phyloP scores from a whole-genome alignment of 2,329 filamentous ascomycete species.

The Keithomyces neogunnii region DNA sequence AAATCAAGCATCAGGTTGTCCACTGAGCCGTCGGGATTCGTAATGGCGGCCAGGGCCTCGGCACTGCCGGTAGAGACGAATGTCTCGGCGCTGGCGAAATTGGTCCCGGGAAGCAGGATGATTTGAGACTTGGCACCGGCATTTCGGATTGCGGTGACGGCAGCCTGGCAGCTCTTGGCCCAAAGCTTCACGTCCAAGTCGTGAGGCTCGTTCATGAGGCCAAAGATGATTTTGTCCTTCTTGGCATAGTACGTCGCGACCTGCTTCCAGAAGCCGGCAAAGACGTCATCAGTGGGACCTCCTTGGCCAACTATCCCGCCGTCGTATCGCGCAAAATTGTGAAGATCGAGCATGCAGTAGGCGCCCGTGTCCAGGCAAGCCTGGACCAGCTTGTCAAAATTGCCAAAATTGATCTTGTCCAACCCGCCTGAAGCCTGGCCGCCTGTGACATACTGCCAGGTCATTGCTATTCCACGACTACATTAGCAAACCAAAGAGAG shows the following conservation, averaged over 20 bases:
- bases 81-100: slow-evolving; percentile 43
- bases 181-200: slow-evolving; percentile 47
- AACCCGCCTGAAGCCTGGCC: slow-evolving; percentile 41
- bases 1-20: slow-evolving; percentile 50
- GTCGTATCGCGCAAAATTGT: slow-evolving; percentile 54
- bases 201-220: slow-evolving; percentile 64
- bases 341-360: slow-evolving; percentile 50
- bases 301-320: slow-evolving; percentile 56
- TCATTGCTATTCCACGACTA: slow-evolving; percentile 22
- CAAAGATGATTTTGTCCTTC: slow-evolving; percentile 46
- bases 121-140: slow-evolving; percentile 56
- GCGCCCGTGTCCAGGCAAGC: slow-evolving; percentile 48
- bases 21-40: slow-evolving; percentile 50
- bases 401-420: slow-evolving; percentile 35
- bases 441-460: slow-evolving; percentile 52
- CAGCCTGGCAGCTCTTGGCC: slow-evolving; percentile 52
- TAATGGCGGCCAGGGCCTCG: slow-evolving; percentile 41
- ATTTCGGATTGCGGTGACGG: slow-evolving; percentile 55
- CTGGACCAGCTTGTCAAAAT: slow-evolving; percentile 48
- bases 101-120: slow-evolving; percentile 52
- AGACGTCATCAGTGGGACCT: slow-evolving; percentile 50
- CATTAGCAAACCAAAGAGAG: not conserved
- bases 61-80: slow-evolving; percentile 42
- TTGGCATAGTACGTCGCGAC: slow-evolving; percentile 51
- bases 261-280: slow-evolving; percentile 49